These are phyloP conservation scores for Suhomyces atakaporum DNA, from an alignment of 1,139 yeast species.

Conservation along the genomic window DNA sequence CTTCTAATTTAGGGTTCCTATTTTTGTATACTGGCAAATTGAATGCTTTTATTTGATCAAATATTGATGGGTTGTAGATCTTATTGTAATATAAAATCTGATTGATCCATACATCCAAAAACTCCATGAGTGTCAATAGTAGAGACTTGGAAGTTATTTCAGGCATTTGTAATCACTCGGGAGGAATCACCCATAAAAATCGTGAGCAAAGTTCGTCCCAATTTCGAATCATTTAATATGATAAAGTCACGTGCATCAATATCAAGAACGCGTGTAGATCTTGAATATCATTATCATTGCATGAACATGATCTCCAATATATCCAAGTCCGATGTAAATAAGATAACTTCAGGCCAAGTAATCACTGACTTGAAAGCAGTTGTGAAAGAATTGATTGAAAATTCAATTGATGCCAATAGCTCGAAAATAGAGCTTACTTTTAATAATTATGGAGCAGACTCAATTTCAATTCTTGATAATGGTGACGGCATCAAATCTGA, in stretches of 20 bases:
- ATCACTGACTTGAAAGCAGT: slow-evolving; percentile 76
- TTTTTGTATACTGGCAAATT: slow-evolving; percentile 40
- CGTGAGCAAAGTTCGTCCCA: too few relatives aligned
- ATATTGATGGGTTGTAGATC: slow-evolving; percentile 46
- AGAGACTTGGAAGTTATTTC: slow-evolving; percentile 32
- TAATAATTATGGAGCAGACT: slow-evolving; percentile 73
- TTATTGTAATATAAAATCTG: slow-evolving; percentile 48
- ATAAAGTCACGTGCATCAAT: not conserved
- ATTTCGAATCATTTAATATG: too few relatives aligned
- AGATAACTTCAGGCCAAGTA: slow-evolving; percentile 91
- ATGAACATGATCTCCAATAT: slow-evolving; percentile 7
- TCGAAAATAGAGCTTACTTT: slow-evolving; percentile 66
- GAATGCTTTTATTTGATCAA: slow-evolving; percentile 38
- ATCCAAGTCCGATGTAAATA: slow-evolving; percentile 53
- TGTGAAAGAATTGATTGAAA: slow-evolving; percentile 84
- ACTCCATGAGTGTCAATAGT: slow-evolving; percentile 38
- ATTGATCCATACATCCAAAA: slow-evolving; percentile 43
- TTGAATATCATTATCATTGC: not conserved
- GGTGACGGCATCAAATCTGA: slow-evolving; percentile 68
- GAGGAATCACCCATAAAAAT: too few relatives aligned
- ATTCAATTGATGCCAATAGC: slow-evolving; percentile 78
- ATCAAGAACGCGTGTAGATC: not conserved
- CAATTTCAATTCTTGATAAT: slow-evolving; percentile 71
- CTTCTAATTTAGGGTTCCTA: slow-evolving; percentile 45
- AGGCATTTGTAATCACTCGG: too few relatives aligned